Evolutionary conservation across 1,284 basidiomycete species (phyloP).

Genomic region (Neonothopanus nambi): DNA sequence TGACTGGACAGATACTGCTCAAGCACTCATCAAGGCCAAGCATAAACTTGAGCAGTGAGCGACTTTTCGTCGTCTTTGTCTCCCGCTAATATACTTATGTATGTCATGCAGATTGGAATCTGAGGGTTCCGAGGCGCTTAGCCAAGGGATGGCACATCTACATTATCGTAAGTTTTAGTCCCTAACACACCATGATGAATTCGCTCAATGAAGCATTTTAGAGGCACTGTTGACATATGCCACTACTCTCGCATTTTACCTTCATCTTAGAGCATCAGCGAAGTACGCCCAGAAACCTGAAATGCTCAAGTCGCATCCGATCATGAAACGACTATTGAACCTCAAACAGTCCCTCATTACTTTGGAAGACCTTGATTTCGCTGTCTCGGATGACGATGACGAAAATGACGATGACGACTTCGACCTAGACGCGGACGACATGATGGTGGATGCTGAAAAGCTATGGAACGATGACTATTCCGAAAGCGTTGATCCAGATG

Average conservation of each 20-base stretch:
- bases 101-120: constrained; percentile 44
- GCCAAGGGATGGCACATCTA: constrained; percentile 69
- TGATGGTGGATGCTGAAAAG: constrained; percentile 32
- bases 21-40: constrained; percentile 54
- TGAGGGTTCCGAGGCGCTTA: constrained; percentile 47
- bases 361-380: constrained; percentile 83
- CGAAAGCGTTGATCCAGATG: constrained; percentile 44
- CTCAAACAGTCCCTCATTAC: constrained; percentile 84
- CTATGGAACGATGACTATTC: constrained; percentile 31
- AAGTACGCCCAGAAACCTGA: constrained; percentile 66
- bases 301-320: constrained; percentile 71
- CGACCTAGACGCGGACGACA: too few species aligned
- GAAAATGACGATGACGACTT: too few species aligned
- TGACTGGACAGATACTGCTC: constrained; percentile 73
- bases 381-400: constrained; percentile 43
- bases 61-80: neutral
- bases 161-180: constrained; percentile 64
- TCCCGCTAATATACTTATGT: neutral
- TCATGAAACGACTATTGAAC: constrained; percentile 79
- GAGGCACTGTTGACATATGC: constrained; percentile 90
- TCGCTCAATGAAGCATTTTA: too few species aligned
- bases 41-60: constrained; percentile 59
- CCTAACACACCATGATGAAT: neutral
- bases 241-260: constrained; percentile 90
- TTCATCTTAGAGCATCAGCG: constrained; percentile 77